Conservation (phyloP, 129 eudicot genomes). For the Apium graveolens region DNA sequence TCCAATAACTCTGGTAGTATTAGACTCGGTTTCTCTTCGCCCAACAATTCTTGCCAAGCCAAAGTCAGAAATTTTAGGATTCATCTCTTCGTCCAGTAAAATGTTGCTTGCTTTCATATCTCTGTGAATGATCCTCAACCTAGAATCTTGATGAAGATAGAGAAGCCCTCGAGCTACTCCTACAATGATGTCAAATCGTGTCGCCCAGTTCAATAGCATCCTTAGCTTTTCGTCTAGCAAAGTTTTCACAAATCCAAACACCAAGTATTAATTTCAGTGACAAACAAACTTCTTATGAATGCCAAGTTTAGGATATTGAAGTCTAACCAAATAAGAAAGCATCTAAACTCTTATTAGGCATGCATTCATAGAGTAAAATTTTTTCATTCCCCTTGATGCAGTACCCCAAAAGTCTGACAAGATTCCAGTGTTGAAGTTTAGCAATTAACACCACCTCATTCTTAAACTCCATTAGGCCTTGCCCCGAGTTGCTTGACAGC, state of each 20-base stretch:
- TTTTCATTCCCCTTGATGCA: conserved; percentile 36
- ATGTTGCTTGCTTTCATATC: conserved; percentile 9
- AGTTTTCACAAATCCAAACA: neutral
- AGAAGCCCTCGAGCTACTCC: conserved; percentile 6
- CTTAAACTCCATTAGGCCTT: conserved; percentile 43
- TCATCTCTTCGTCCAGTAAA: neutral
- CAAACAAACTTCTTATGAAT: too few relatives aligned
- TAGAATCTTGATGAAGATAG: conserved; percentile 3
- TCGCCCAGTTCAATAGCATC: conserved; percentile 1
- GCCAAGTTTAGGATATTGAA: neutral
- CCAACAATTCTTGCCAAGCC: conserved; percentile 7
- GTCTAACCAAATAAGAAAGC: conserved; percentile 42
- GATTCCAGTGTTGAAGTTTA: conserved; percentile 55
- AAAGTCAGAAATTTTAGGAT: neutral
- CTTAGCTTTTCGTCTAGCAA: neutral
- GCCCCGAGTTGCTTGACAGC: conserved; percentile 35
- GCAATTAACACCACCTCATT: conserved; percentile 41
- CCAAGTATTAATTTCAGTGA: neutral
- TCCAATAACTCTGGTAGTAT: neutral
- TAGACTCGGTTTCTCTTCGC: neutral
- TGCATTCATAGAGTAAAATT: conserved; percentile 44
- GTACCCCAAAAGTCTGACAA: conserved; percentile 44
- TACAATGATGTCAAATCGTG: neutral
- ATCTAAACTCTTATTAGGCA: conserved; percentile 55
- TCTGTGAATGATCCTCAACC: neutral